A percentile compares a stretch with the other conserved stretches of the same genome.
Conservation (phyloP, 2,329 filamentous ascomycete species). For the Stenocarpella maydis region DNA sequence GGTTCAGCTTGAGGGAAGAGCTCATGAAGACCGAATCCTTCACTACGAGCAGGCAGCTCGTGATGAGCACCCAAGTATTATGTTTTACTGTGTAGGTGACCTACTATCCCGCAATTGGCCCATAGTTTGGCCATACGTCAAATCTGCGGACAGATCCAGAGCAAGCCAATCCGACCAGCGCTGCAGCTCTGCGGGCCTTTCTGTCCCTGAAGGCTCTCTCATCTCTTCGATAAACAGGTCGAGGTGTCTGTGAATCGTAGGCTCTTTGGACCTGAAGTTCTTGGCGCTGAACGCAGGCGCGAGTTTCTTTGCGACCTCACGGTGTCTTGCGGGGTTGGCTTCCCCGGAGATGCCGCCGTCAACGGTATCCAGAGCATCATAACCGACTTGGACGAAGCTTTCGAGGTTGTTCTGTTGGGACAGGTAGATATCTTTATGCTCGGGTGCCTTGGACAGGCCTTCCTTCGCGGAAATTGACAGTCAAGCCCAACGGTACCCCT, state of each 20-base stretch:
- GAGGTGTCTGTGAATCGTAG: constrained; percentile 22
- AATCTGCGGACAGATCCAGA: constrained; percentile 33
- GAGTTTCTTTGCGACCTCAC: constrained; percentile 32
- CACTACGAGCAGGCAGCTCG: not conserved
- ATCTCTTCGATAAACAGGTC: constrained; percentile 34
- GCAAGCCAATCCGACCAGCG: constrained; percentile 36
- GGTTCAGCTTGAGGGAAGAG: constrained; percentile 22
- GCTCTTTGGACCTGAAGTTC: constrained; percentile 31
- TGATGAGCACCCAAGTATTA: not conserved
- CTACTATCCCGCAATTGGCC: constrained; percentile 31
- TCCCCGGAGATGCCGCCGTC: constrained; percentile 32
- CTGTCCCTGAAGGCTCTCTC: not conserved
- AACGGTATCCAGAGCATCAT: constrained; percentile 20
- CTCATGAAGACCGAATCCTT: constrained; percentile 22
- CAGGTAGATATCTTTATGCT: constrained; percentile 31
- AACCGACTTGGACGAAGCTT: constrained; percentile 29
- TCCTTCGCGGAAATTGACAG: too few relatives aligned
- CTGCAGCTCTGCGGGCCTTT: constrained; percentile 19
- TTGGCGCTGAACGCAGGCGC: constrained; percentile 34
- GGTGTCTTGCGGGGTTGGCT: constrained; percentile 27
- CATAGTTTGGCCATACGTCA: constrained; percentile 31
- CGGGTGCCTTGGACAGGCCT: too few relatives aligned
- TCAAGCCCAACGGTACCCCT: too few relatives aligned
- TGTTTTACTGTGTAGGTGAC: not conserved
- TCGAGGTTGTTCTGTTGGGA: constrained; percentile 30